These are phyloP conservation scores for Sisymbrium altissimum DNA, from an alignment of 345 rosid genomes.

Conservation along the genomic window DNA sequence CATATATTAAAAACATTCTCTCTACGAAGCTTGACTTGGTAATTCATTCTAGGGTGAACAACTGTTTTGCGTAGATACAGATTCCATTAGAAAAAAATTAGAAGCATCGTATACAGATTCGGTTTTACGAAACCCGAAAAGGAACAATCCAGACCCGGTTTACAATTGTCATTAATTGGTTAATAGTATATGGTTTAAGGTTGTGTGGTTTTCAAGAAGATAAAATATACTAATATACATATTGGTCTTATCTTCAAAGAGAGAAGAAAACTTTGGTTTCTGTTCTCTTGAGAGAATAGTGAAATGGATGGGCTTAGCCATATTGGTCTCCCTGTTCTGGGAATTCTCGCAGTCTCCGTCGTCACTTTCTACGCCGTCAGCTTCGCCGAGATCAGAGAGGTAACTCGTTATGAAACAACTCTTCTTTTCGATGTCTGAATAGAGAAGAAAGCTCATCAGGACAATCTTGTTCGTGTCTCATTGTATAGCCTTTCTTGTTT, in stretches of 20 bases:
- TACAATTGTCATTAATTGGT: background rate
- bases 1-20: too few species aligned
- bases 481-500: background rate
- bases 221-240: background rate
- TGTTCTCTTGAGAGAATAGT: background rate
- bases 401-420: slow-evolving; percentile 2
- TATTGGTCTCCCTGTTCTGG: slow-evolving; percentile 56
- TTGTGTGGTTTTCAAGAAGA: background rate
- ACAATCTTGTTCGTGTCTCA: background rate
- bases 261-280: background rate
- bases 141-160: background rate
- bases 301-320: slow-evolving; percentile 62
- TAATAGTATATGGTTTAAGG: too few species aligned
- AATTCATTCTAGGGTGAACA: too few species aligned
- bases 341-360: slow-evolving; percentile 61
- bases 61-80: too few species aligned
- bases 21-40: too few species aligned
- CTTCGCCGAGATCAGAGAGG: slow-evolving; percentile 69
- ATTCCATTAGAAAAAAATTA: too few species aligned
- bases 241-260: slow-evolving; percentile 25
- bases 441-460: background rate
- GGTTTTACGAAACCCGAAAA: too few species aligned
- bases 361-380: slow-evolving; percentile 67
- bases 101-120: too few species aligned
- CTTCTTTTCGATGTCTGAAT: background rate